Evolutionary conservation across 2,329 filamentous ascomycete species (phyloP).

Genomic region (Diaporthe amygdali): DNA sequence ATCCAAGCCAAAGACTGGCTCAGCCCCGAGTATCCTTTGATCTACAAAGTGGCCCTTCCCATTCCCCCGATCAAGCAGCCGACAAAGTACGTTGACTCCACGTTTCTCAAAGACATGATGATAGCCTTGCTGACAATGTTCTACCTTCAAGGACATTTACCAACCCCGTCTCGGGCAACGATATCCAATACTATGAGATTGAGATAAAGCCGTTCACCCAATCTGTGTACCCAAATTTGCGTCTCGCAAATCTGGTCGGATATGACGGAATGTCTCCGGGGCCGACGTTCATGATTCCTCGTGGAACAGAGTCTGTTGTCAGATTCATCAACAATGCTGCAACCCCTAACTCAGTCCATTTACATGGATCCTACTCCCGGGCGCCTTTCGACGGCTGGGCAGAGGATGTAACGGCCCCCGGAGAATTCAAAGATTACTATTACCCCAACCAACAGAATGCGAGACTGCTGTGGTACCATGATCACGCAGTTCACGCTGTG

Average conservation of each 20-base stretch:
- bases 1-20: constrained; percentile 29
- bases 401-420: constrained; percentile 51
- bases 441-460: constrained; percentile 61
- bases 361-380: constrained; percentile 58
- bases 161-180: constrained; percentile 41
- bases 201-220: constrained; percentile 38
- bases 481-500: constrained; percentile 42
- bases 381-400: constrained; percentile 57
- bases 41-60: constrained; percentile 47
- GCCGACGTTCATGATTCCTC: constrained; percentile 54
- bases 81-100: constrained; percentile 39
- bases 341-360: constrained; percentile 52
- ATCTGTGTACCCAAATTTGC: constrained; percentile 43
- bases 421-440: constrained; percentile 67
- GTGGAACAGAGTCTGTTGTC: constrained; percentile 57
- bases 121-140: not conserved
- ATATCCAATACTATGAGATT: constrained; percentile 43
- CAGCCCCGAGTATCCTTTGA: constrained; percentile 41
- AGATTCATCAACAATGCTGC: constrained; percentile 57
- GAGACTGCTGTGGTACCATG: constrained; percentile 64
- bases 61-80: constrained; percentile 49
- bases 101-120: not conserved
- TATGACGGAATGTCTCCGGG: constrained; percentile 62
- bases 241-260: constrained; percentile 41
- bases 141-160: constrained; percentile 34